Conservation (phyloP, 2,329 filamentous ascomycete genomes). For the Ceratocystis eucalypticola region DNA sequence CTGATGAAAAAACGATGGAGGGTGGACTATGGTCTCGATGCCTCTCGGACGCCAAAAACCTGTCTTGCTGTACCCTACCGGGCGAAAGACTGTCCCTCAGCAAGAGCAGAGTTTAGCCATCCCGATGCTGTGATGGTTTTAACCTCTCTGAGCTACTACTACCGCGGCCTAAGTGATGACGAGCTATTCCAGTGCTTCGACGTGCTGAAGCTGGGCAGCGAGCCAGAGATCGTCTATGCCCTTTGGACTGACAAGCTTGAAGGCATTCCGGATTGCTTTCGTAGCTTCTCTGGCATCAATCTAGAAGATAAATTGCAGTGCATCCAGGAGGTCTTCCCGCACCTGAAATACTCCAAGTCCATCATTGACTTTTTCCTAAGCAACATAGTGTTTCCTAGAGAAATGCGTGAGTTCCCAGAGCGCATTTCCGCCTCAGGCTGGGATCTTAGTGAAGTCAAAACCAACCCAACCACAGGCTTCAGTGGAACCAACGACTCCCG, state of each 20-base stretch:
- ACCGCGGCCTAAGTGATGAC: slow-evolving; percentile 37
- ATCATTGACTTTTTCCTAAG: slow-evolving; percentile 51
- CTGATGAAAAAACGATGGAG: slow-evolving; percentile 47
- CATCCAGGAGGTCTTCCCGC: slow-evolving; percentile 36
- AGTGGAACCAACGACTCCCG: slow-evolving; percentile 55
- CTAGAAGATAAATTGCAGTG: slow-evolving; percentile 41
- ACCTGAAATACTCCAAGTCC: slow-evolving; percentile 37
- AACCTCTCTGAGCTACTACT: slow-evolving; percentile 44
- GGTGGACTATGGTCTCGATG: slow-evolving; percentile 49
- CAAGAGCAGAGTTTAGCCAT: slow-evolving; percentile 48
- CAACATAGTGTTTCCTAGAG: slow-evolving; percentile 44
- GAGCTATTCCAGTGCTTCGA: slow-evolving; percentile 37
- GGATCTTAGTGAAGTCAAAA: slow-evolving; percentile 44
- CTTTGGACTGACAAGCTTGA: slow-evolving; percentile 31
- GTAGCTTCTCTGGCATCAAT: slow-evolving; percentile 40
- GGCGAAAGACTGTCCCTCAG: slow-evolving; percentile 44
- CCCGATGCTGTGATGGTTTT: slow-evolving; percentile 44
- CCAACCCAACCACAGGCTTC: slow-evolving; percentile 47
- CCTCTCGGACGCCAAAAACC: slow-evolving; percentile 28
- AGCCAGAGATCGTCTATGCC: slow-evolving; percentile 38
- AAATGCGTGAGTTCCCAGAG: slow-evolving; percentile 47
- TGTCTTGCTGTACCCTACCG: slow-evolving; percentile 44
- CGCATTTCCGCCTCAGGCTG: slow-evolving; percentile 55
- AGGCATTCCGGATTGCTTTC: slow-evolving; percentile 28
- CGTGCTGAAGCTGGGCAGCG: slow-evolving; percentile 37